Percentiles rank a stretch among this genome's conserved stretches.
These are phyloP conservation scores for Podila clonocystis DNA, from an alignment of 192 early-diverging fungal genomes.

Conservation along the genomic window DNA sequence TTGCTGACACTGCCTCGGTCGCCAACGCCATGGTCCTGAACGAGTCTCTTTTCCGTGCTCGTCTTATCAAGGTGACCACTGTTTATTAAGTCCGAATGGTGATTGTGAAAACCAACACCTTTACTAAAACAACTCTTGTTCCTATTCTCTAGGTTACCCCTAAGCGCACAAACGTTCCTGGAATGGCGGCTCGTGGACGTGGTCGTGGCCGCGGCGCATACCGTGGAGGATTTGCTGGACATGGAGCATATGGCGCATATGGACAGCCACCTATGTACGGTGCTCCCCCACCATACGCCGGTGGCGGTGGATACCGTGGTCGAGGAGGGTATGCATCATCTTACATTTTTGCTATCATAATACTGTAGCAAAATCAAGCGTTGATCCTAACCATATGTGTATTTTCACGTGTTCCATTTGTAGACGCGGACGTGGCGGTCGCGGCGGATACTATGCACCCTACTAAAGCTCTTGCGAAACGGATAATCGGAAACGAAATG, in stretches of 20 bases:
- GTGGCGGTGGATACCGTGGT: constrained; percentile 55
- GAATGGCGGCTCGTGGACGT: constrained; percentile 80
- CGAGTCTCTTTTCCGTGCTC: constrained; percentile 89
- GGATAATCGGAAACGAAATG: neutral
- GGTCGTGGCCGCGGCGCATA: constrained; percentile 78
- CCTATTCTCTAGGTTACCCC: constrained; percentile 70
- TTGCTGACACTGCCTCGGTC: constrained; percentile 85
- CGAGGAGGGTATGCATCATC: constrained; percentile 44
- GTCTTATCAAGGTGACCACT: constrained; percentile 78
- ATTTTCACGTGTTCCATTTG: neutral
- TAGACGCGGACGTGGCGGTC: constrained; percentile 40
- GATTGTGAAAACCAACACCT: neutral
- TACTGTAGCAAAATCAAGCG: no score
- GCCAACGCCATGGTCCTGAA: constrained; percentile 86
- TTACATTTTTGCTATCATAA: neutral
- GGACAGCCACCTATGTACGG: constrained; percentile 50
- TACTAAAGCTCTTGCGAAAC: constrained; percentile 25
- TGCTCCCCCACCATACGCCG: constrained; percentile 33
- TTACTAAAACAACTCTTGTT: neutral
- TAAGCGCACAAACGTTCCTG: constrained; percentile 96
- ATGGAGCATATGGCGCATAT: constrained; percentile 54
- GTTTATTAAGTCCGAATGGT: neutral
- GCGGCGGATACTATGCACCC: constrained; percentile 52
- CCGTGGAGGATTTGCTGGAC: constrained; percentile 70
- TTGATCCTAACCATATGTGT: no score